Evolutionary conservation across 495 filamentous ascomycete species (phyloP).

Genomic region (Penicillium cosmopolitanum): DNA sequence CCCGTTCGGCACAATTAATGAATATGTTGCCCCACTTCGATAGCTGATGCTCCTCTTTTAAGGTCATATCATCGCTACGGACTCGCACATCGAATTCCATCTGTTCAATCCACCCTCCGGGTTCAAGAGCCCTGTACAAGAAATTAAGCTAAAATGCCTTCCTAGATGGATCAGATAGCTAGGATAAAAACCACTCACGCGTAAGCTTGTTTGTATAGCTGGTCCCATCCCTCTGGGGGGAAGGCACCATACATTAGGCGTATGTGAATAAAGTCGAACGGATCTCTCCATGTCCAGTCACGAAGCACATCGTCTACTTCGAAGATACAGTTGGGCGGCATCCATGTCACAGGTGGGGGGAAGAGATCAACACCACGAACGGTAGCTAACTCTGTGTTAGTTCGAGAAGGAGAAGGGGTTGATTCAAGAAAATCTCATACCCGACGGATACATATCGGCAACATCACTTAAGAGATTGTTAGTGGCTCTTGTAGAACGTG

Average conservation of each 20-base stretch:
- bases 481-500: background rate
- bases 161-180: background rate
- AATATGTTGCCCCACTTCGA: background rate
- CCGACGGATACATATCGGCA: slow-evolving; percentile 15
- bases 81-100: slow-evolving; percentile 47
- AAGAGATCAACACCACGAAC: slow-evolving; percentile 19
- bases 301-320: slow-evolving; percentile 29
- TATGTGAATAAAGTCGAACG: slow-evolving; percentile 33
- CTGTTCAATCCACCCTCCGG: slow-evolving; percentile 58
- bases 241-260: slow-evolving; percentile 21
- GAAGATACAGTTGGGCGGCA: slow-evolving; percentile 31
- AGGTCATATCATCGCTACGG: slow-evolving; percentile 45
- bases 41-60: slow-evolving; percentile 2
- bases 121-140: background rate
- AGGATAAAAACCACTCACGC: slow-evolving; percentile 5
- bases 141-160: background rate
- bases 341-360: slow-evolving; percentile 7
- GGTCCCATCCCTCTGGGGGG: slow-evolving; percentile 19
- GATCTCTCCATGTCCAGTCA: slow-evolving; percentile 27
- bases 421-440: background rate
- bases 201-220: slow-evolving; percentile 26
- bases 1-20: background rate
- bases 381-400: background rate
- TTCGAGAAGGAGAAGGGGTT: background rate
- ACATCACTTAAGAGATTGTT: slow-evolving; percentile 4